These are phyloP conservation scores for Nectriaceae sp. DNA, from an alignment of 2,329 filamentous ascomycete species.

Conservation along the genomic window DNA sequence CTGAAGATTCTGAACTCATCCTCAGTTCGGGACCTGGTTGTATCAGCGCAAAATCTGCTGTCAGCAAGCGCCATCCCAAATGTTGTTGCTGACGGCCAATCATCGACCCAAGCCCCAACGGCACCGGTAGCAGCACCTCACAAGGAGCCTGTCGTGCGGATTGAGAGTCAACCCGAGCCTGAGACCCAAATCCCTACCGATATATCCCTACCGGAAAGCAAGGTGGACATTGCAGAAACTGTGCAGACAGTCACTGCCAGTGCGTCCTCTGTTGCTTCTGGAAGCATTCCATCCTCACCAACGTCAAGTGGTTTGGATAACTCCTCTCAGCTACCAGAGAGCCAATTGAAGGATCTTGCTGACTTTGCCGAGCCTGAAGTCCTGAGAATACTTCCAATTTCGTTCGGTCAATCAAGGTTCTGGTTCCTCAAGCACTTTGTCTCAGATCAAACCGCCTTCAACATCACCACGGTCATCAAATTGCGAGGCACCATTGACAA, in stretches of 20 bases:
- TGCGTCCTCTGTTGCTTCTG: background rate
- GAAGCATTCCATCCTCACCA: background rate
- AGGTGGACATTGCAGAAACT: background rate
- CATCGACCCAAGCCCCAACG: background rate
- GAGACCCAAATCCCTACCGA: background rate
- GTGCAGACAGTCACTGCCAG: background rate
- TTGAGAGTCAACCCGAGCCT: background rate
- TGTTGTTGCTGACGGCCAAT: background rate
- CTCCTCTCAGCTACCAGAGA: background rate
- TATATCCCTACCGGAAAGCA: background rate
- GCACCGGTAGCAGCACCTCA: background rate
- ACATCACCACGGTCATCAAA: conserved; percentile 35
- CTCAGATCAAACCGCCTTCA: conserved; percentile 41
- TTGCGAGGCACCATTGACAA: conserved; percentile 30
- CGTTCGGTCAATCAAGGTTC: conserved; percentile 42
- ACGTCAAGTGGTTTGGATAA: background rate
- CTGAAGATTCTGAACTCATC: background rate
- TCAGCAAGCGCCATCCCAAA: no score
- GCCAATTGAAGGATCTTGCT: background rate
- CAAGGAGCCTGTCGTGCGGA: background rate
- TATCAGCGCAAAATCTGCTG: no score
- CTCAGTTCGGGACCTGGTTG: background rate
- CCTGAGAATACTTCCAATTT: conserved; percentile 31
- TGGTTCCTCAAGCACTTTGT: conserved; percentile 40
- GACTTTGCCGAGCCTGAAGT: background rate